Percentiles rank a stretch among this genome's conserved stretches.
phyloP scores from a whole-genome alignment of 2,329 filamentous ascomycete genomes.

The Ophiostoma angusticollis region DNA sequence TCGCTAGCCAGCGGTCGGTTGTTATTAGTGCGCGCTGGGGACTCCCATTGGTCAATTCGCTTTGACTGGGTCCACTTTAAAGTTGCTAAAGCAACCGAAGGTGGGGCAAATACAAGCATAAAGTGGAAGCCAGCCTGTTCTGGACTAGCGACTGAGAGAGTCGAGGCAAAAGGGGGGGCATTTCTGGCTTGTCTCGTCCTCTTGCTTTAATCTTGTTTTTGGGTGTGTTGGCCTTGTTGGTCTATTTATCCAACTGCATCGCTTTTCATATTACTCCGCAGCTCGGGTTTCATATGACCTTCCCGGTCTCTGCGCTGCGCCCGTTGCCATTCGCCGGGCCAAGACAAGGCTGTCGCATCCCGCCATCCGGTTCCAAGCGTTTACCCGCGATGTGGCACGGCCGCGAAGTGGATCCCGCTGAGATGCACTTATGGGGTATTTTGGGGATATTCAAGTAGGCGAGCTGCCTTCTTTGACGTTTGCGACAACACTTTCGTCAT shows the following conservation, averaged over 20 bases:
- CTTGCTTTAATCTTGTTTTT: too few species aligned
- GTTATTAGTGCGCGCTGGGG: background rate
- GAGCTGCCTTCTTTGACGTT: background rate
- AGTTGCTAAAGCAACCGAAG: constrained; percentile 14
- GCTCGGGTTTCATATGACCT: constrained; percentile 2
- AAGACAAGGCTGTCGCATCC: constrained; percentile 2
- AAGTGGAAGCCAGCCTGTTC: too few species aligned
- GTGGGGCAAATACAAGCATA: constrained; percentile 4
- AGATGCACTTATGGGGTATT: too few species aligned
- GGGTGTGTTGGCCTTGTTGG: too few species aligned
- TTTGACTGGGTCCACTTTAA: constrained; percentile 2
- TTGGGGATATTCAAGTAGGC: too few species aligned
- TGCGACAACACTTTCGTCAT: background rate
- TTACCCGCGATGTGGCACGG: too few species aligned
- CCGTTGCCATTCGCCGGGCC: background rate
- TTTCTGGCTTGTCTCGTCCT: too few species aligned
- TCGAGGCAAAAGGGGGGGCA: too few species aligned
- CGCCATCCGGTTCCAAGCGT: background rate
- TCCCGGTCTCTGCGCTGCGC: constrained; percentile 1
- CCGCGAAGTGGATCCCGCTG: too few species aligned
- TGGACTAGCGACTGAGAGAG: too few species aligned
- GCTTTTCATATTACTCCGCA: too few species aligned
- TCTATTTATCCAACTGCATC: too few species aligned
- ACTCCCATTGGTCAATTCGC: constrained; percentile 4
- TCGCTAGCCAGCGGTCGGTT: background rate